A percentile compares a stretch with the other conserved stretches of the same genome.
These are phyloP conservation scores for Epithemia pelagica DNA, from an alignment of 108 stramenopile genomes.

Conservation along the genomic window DNA sequence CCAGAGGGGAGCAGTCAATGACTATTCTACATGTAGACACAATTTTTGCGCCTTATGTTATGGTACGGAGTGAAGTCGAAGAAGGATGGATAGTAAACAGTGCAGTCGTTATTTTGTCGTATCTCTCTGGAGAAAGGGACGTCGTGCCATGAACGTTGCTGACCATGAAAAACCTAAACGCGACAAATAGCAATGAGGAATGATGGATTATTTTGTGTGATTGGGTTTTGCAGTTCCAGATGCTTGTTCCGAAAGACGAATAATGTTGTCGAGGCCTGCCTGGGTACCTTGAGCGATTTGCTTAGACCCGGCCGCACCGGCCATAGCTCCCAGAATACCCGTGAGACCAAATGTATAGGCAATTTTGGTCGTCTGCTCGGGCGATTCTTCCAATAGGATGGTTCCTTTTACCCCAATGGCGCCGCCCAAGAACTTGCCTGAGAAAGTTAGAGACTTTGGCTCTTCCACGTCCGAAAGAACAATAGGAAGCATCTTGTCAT, in stretches of 20 bases:
- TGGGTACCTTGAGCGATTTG: background rate
- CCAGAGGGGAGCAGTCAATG: no score
- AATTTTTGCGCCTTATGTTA: no score
- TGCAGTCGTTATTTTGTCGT: no score
- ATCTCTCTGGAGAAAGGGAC: no score
- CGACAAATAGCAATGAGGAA: no score
- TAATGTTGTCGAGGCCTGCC: conserved; percentile 5
- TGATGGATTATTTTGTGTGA: no score
- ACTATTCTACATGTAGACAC: no score
- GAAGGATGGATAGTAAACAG: no score
- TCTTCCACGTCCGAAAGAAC: background rate
- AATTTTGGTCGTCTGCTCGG: background rate
- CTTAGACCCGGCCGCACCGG: background rate
- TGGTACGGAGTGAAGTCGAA: no score
- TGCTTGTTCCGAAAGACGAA: conserved; percentile 4
- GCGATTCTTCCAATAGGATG: background rate
- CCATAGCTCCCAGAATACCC: background rate
- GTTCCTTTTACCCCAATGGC: background rate
- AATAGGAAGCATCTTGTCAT: background rate
- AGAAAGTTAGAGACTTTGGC: background rate
- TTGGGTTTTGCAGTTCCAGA: background rate
- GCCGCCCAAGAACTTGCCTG: background rate
- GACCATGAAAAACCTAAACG: no score
- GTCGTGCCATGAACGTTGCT: no score
- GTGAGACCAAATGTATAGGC: background rate